A percentile compares a stretch with the other conserved stretches of the same genome.
Evolutionary conservation across 768 basidiomycete genomes (phyloP).

Genomic region (Leccinum fibrillosum): DNA sequence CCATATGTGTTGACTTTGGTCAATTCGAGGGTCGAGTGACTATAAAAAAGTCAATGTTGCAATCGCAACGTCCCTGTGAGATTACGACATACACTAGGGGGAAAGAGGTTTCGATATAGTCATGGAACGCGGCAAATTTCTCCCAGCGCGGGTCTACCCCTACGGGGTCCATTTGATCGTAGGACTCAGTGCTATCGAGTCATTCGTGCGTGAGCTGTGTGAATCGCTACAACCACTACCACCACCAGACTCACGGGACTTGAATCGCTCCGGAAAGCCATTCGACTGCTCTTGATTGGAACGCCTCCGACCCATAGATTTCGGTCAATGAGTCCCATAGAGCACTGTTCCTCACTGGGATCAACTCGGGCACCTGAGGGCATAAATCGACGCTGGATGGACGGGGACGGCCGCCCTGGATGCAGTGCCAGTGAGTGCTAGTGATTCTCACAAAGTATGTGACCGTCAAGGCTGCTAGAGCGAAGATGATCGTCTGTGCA

Average conservation of each 20-base stretch:
- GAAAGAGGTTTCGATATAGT: conserved; percentile 55
- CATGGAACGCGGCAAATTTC: conserved; percentile 50
- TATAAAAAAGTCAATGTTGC: conserved; percentile 17
- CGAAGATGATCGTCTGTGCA: conserved; percentile 12
- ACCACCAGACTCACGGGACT: conserved; percentile 35
- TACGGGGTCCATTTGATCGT: conserved; percentile 45
- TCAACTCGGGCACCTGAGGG: conserved; percentile 33
- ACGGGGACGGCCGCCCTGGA: not conserved
- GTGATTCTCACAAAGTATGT: conserved; percentile 10
- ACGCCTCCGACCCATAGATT: conserved; percentile 33
- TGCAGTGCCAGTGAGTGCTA: conserved; percentile 4
- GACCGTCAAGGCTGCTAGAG: conserved; percentile 15
- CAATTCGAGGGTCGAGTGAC: conserved; percentile 48
- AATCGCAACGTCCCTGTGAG: not conserved
- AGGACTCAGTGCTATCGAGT: conserved; percentile 45
- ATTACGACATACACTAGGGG: conserved; percentile 49
- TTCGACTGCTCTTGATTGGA: conserved; percentile 32
- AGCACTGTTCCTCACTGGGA: conserved; percentile 32
- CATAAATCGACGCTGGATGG: conserved; percentile 23
- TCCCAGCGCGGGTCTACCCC: conserved; percentile 55
- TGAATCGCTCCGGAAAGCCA: conserved; percentile 40
- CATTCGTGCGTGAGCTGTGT: conserved; percentile 4
- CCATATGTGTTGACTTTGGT: conserved; percentile 63
- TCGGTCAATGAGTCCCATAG: conserved; percentile 33
- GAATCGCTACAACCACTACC: not conserved